Evolutionary conservation across 495 filamentous ascomycete species (phyloP), one percentile per base, ranked within the genome.

Genomic region (Aspergillus homomorphus): DNA sequence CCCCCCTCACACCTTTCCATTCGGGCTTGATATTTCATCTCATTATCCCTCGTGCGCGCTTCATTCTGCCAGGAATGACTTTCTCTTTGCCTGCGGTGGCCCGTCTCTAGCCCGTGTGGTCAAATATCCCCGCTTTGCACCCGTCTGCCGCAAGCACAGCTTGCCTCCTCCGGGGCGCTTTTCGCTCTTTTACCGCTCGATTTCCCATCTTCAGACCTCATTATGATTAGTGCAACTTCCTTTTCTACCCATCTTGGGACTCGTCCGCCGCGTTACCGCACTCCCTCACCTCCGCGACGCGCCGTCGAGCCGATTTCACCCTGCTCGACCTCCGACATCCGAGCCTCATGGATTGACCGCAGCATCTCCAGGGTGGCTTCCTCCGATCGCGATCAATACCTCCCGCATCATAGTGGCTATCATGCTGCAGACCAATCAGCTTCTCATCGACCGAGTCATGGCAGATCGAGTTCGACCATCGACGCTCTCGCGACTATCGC

Each of bases 401-500:
- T 62, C 14, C 60, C 66, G 21, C 67, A 64, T 53, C 51, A 68
- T 30, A 53, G 43, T 54, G 66, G 59, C 43, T 60, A 51, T 53
- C 18, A 59, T 9, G 43, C 58, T 15, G 42, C 63, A 16, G 69
- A 71, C 62, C 56, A 51, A 22, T 43, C 45, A n/a, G 55, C 66
- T 52, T 64, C 70, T 52, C 70, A 73, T 28, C 67, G 74, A 56
- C 71, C 74, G 51, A 71, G 77, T 53, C 77, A 80, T 64, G 73
- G 73, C 63, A 69, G 77, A 45, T 77, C 77, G 43, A 75, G 72
- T 60, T 80, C 77, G 15, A 77, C 77, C 38, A 83, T 82, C 62
- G 78, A 82, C 59, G 75, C 77, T 18, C 78, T 83, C 65, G 79
- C 80, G 63, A 80, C 78, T 55, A 82, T 83, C 62, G 80, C 79